Base-by-base conservation (phyloP, 2,329 filamentous ascomycete genomes). In the Monilinia polystroma region DNA sequence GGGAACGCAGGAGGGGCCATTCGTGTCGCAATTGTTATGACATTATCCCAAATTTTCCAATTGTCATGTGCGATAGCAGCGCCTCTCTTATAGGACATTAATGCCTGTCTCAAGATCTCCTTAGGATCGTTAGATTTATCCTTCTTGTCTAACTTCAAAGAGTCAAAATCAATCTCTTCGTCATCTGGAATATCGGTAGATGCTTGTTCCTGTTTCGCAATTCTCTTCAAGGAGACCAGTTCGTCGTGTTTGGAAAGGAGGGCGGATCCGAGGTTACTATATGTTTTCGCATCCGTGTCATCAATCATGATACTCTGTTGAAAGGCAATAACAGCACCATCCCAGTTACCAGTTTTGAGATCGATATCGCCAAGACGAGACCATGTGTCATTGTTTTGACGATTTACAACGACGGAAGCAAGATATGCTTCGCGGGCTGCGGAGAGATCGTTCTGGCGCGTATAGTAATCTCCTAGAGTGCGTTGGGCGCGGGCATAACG, bases 31-130 rank as follows among this genome's bases (percentile, higher is more conserved):
- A 98, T 88, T 0, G 93, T 95, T 67, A 99, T 85, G 20, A 98
- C 90, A 74, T 99, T 99, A 76, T 96, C 92, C 94, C 94, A 98
- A 77, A 99, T 97, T 72, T 92, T 88, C 84, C 90, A 91, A 79
- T 94, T 94, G 73, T 93, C 89, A 77, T 92, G 85, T 62, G 96
- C 92, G 32, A 97, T 85, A 5, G 86, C 84, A 0, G 93, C 92
- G 12, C 93, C 95, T 70, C 91, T 90, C 76, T 96, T 95, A 78
- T 96, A 92, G 0, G 95, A 94, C 7, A 85, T 82, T 0, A 99
- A 85, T 0, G 95, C 88, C 75, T 96, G 92, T 0, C 84, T 81
- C 1, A 93, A 84, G 64, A 91, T 75, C 53, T 81, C 77, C 68
- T 77, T 73, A 4, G 74, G 77, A 6, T 68, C 54, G 2, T 72